phyloP scores from a whole-genome alignment of 2,329 filamentous ascomycete genomes.

The Penicillium olsonii region DNA sequence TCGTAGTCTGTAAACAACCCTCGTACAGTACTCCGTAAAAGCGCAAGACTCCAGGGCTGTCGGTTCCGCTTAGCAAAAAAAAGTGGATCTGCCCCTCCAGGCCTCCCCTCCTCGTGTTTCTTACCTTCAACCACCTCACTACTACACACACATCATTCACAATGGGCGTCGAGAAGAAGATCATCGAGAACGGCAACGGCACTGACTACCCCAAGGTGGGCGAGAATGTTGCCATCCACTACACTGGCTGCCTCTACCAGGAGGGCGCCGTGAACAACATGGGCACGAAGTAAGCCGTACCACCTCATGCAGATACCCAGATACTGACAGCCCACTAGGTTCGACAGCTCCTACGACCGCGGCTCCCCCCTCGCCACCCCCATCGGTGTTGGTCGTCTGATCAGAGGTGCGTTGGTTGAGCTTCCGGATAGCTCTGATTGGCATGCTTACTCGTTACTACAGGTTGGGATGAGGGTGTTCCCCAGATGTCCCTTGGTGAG shows the following conservation, averaged over 20 bases:
- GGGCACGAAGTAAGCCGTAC: constrained; percentile 68
- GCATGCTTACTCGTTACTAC: not conserved
- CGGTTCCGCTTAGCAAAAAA: constrained; percentile 3
- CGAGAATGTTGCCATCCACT: constrained; percentile 81
- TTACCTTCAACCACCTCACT: not conserved
- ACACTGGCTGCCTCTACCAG: constrained; percentile 85
- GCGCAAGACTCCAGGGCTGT: too few relatives aligned
- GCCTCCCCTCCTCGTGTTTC: not conserved
- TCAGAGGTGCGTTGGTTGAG: constrained; percentile 66
- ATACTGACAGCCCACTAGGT: constrained; percentile 55
- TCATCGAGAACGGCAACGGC: constrained; percentile 62
- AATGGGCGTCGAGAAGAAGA: constrained; percentile 75
- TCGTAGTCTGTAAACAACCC: too few relatives aligned
- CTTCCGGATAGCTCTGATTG: not conserved
- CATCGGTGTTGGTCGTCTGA: constrained; percentile 84
- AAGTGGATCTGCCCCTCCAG: constrained; percentile 11
- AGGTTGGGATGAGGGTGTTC: constrained; percentile 83
- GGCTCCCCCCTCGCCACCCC: constrained; percentile 72
- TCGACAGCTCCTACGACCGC: constrained; percentile 73
- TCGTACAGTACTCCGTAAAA: too few relatives aligned
- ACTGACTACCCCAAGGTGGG: constrained; percentile 63
- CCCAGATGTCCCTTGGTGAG: constrained; percentile 85
- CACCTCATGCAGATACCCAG: not conserved
- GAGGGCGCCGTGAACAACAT: constrained; percentile 62
- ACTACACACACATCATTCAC: constrained; percentile 13